Percentiles rank a stretch among this genome's conserved stretches.
Conservation (phyloP, 768 basidiomycete genomes). For the Serendipita indica region DNA sequence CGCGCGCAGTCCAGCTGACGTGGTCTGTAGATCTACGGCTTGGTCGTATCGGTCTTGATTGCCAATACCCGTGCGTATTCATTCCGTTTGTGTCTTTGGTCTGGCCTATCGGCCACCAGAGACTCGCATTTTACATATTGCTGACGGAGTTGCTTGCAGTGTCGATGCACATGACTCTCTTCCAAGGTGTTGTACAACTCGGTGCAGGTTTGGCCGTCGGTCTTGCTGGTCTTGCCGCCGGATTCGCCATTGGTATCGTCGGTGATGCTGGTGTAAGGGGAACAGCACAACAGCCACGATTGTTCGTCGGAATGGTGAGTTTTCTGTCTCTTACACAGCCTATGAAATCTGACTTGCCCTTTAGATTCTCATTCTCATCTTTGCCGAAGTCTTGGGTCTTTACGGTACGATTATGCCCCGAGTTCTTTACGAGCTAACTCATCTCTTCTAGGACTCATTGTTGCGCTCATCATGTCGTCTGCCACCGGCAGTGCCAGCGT, state of each 20-base stretch:
- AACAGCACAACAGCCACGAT: conserved; percentile 87
- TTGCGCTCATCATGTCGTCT: conserved; percentile 74
- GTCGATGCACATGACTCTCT: conserved; percentile 36
- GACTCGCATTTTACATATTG: not conserved
- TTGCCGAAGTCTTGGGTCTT: conserved; percentile 84
- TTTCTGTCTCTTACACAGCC: conserved; percentile 16
- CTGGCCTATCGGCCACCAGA: not conserved
- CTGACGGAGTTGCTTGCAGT: not conserved
- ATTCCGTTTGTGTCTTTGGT: not conserved
- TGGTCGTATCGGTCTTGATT: conserved; percentile 98
- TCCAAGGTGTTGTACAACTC: conserved; percentile 85
- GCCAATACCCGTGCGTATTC: conserved; percentile 58
- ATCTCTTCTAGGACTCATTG: conserved; percentile 49
- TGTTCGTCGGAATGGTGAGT: conserved; percentile 96
- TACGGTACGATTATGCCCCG: conserved; percentile 35
- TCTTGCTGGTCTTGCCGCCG: conserved; percentile 88
- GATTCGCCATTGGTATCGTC: conserved; percentile 96
- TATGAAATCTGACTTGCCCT: not conserved
- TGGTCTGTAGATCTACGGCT: conserved; percentile 67
- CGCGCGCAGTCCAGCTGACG: not conserved
- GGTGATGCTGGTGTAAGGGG: conserved; percentile 98
- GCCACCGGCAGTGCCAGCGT: not conserved
- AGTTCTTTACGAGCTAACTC: conserved; percentile 6
- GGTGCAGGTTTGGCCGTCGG: conserved; percentile 89
- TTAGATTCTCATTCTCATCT: conserved; percentile 79